Conservation (phyloP, 1,139 yeast genomes). For the Hemisphaericaspora xylofermentans region DNA sequence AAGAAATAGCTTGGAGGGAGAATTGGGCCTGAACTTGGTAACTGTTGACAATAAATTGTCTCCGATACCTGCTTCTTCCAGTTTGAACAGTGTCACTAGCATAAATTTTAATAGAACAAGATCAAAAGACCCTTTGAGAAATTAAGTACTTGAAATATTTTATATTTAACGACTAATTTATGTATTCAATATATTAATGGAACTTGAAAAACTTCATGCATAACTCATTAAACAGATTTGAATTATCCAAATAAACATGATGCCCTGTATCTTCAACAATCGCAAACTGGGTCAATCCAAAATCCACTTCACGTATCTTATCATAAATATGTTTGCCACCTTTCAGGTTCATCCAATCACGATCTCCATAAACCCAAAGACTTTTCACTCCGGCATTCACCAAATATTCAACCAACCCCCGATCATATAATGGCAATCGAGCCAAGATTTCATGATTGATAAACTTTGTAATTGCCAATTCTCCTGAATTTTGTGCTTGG, state of each 20-base stretch:
- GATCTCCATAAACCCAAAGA: slow-evolving; percentile 43
- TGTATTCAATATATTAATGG: neutral
- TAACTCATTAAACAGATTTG: slow-evolving; percentile 29
- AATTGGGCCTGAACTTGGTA: neutral
- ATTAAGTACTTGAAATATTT: neutral
- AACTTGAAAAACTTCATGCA: slow-evolving; percentile 29
- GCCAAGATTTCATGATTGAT: slow-evolving; percentile 44
- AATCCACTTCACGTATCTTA: slow-evolving; percentile 20
- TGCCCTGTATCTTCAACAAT: slow-evolving; percentile 42
- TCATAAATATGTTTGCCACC: slow-evolving; percentile 40
- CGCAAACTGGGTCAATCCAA: slow-evolving; percentile 17
- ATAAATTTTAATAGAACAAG: slow-evolving; percentile 38
- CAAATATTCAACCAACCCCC: slow-evolving; percentile 36
- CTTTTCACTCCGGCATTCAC: slow-evolving; percentile 24
- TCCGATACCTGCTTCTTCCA: no score
- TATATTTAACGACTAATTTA: slow-evolving; percentile 1
- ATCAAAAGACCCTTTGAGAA: slow-evolving; percentile 8
- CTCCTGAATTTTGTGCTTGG: slow-evolving; percentile 47
- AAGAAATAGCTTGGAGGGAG: neutral
- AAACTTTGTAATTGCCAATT: slow-evolving; percentile 44
- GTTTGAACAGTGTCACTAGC: slow-evolving; percentile 14
- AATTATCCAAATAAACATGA: slow-evolving; percentile 43
- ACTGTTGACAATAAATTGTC: neutral
- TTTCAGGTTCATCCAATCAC: slow-evolving; percentile 46
- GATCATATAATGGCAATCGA: slow-evolving; percentile 40